Conservation (phyloP, 768 basidiomycete genomes). For the Lentinula edodes region DNA sequence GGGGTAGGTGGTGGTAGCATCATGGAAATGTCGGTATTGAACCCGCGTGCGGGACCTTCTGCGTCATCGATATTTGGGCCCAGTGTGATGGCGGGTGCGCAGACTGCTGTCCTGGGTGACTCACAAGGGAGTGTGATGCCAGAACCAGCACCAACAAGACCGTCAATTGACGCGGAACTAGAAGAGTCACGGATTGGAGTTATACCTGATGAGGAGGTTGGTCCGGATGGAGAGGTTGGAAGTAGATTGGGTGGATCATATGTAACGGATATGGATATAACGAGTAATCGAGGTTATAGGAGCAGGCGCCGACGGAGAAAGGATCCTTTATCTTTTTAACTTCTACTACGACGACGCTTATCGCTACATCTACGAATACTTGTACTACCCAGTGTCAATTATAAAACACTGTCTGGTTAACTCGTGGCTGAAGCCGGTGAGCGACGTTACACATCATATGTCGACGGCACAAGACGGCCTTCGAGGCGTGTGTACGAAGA, state of each 20-base stretch:
- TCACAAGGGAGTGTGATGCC: conserved; percentile 53
- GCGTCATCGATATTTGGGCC: conserved; percentile 43
- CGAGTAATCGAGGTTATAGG: no score
- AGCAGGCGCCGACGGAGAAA: no score
- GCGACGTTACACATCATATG: no score
- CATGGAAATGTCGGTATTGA: conserved; percentile 43
- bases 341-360: no score
- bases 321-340: no score
- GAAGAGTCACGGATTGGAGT: conserved; percentile 8
- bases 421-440: no score
- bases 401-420: no score
- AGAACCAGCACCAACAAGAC: conserved; percentile 10
- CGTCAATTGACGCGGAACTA: conserved; percentile 9
- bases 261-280: no score
- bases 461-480: conserved; percentile 54
- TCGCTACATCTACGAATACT: no score
- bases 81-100: conserved; percentile 46
- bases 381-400: no score
- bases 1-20: conserved; percentile 31
- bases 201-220: conserved; percentile 43
- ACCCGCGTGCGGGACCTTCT: conserved; percentile 22
- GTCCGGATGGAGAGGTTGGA: conserved; percentile 49
- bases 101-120: conserved; percentile 71
- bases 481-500: conserved; percentile 44
- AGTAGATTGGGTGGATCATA: conserved; percentile 63